These are phyloP conservation scores for Ophioceras dolichostomum DNA, from an alignment of 2,329 filamentous ascomycete species.

Conservation along the genomic window DNA sequence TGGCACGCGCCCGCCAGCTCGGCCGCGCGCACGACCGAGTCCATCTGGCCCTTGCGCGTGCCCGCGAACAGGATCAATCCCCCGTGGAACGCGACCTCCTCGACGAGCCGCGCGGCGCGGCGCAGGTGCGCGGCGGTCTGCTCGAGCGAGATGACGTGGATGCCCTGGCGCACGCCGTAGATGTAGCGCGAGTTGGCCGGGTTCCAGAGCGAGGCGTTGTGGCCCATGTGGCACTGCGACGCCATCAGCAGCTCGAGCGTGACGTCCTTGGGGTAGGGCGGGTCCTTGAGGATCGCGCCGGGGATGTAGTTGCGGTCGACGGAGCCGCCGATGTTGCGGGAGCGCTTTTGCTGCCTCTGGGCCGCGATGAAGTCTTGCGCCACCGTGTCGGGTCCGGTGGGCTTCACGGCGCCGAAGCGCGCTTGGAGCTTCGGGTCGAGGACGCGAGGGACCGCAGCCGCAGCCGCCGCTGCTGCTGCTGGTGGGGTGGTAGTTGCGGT, in stretches of 20 bases:
- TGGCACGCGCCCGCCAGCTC: constrained; percentile 70
- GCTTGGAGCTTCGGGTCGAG: constrained; percentile 3
- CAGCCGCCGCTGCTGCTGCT: background rate
- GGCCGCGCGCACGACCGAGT: constrained; percentile 70
- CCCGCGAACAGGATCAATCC: constrained; percentile 87
- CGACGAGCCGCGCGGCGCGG: constrained; percentile 85
- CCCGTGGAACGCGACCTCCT: constrained; percentile 70
- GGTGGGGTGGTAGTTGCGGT: background rate
- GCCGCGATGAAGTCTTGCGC: constrained; percentile 23
- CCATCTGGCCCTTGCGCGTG: constrained; percentile 69
- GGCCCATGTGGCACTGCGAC: constrained; percentile 78
- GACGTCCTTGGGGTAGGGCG: constrained; percentile 66
- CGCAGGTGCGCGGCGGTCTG: constrained; percentile 78
- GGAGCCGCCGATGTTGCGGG: constrained; percentile 33
- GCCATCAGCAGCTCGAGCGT: constrained; percentile 86
- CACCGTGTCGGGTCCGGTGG: constrained; percentile 10
- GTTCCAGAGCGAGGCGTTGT: constrained; percentile 87
- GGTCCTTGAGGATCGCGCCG: constrained; percentile 53
- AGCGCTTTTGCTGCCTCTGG: constrained; percentile 29
- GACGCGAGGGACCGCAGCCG: background rate
- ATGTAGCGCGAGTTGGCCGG: constrained; percentile 91
- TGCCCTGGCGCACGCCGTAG: constrained; percentile 73
- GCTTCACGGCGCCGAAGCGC: background rate
- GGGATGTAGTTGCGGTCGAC: constrained; percentile 49
- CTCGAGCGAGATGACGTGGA: constrained; percentile 91